Conservation (phyloP, 768 basidiomycete species). For the Sarcodon aspratus region DNA sequence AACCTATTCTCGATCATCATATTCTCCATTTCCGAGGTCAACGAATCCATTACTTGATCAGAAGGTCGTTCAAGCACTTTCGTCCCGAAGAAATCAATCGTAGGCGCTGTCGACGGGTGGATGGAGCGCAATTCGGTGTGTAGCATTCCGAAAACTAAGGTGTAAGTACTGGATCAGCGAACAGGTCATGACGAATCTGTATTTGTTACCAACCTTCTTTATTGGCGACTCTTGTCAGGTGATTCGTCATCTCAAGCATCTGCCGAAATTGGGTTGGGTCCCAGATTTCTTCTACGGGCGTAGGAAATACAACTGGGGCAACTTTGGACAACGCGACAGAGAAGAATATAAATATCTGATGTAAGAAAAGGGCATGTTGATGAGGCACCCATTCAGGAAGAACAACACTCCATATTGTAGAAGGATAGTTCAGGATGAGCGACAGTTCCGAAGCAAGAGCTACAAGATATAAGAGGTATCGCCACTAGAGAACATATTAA, state of each 20-base stretch:
- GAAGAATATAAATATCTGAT: constrained; percentile 65
- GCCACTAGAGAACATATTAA: constrained; percentile 45
- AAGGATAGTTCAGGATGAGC: constrained; percentile 46
- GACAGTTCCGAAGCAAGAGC: constrained; percentile 52
- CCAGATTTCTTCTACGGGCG: constrained; percentile 16
- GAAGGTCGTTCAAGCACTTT: constrained; percentile 28
- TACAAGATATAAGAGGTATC: constrained; percentile 59
- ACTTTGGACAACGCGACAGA: constrained; percentile 65
- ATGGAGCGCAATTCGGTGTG: background rate
- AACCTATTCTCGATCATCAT: constrained; percentile 55
- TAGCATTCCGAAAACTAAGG: background rate
- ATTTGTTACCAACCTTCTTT: constrained; percentile 34
- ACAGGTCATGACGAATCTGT: background rate
- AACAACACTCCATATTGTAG: constrained; percentile 14
- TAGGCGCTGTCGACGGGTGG: background rate
- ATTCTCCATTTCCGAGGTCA: constrained; percentile 51
- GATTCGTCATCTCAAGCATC: constrained; percentile 32
- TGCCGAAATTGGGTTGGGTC: constrained; percentile 18
- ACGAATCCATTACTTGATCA: constrained; percentile 24
- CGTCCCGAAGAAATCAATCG: background rate
- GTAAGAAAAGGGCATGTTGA: constrained; percentile 70
- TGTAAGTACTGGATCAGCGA: constrained; percentile 1
- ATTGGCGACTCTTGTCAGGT: constrained; percentile 33
- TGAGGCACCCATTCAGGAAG: constrained; percentile 61
- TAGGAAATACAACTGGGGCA: constrained; percentile 52